These are phyloP conservation scores for Apodospora peruviana DNA, from an alignment of 495 filamentous ascomycete genomes.

Conservation along the genomic window DNA sequence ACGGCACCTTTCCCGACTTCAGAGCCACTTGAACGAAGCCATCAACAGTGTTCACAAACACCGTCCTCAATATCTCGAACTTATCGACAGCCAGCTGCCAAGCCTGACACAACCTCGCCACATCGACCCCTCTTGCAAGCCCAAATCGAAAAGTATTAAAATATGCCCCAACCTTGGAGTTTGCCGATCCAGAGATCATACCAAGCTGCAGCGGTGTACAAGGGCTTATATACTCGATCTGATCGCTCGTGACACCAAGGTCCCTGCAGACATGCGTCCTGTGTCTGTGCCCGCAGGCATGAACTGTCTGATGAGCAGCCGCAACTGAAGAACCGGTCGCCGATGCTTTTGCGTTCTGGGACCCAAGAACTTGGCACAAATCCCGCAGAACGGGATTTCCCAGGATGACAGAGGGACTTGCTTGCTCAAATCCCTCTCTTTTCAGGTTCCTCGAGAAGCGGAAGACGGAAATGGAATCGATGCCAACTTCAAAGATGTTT, in stretches of 20 bases:
- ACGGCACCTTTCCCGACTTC: constrained; percentile 39
- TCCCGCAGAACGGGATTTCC: constrained; percentile 43
- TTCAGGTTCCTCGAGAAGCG: constrained; percentile 52
- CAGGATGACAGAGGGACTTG: constrained; percentile 60
- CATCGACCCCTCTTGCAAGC: constrained; percentile 37
- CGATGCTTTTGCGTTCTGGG: not conserved
- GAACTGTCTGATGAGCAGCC: constrained; percentile 17
- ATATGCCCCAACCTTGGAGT: constrained; percentile 56
- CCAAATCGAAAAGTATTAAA: constrained; percentile 64
- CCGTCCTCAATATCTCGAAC: constrained; percentile 58
- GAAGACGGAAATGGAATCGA: constrained; percentile 78
- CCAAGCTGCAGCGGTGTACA: constrained; percentile 78
- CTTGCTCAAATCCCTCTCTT: constrained; percentile 47
- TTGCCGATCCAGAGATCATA: constrained; percentile 65
- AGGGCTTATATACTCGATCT: constrained; percentile 66
- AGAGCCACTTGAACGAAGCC: constrained; percentile 68
- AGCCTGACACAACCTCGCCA: constrained; percentile 38
- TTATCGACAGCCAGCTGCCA: constrained; percentile 44
- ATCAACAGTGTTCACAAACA: constrained; percentile 59
- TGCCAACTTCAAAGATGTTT: constrained; percentile 73
- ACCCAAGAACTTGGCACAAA: constrained; percentile 13
- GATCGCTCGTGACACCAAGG: constrained; percentile 34
- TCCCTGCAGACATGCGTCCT: constrained; percentile 31
- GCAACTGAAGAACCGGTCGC: not conserved
- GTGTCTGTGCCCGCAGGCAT: constrained; percentile 25